These are phyloP conservation scores for Globisporangium irregulare DNA, from an alignment of 352 stramenopile species.

Conservation along the genomic window DNA sequence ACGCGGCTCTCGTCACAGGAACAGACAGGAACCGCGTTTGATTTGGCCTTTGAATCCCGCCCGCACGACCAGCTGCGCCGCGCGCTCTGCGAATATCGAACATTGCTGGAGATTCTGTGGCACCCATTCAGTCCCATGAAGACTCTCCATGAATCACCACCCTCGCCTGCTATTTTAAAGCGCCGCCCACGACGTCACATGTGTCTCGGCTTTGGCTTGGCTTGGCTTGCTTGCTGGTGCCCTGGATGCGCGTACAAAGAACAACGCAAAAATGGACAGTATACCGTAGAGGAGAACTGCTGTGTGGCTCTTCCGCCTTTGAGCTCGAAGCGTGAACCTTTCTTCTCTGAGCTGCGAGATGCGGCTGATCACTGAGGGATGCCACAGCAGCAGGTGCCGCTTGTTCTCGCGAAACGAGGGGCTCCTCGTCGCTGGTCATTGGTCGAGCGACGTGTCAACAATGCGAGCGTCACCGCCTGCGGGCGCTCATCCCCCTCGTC, in stretches of 20 bases:
- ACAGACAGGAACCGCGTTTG: too few relatives aligned
- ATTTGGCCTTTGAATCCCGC: background rate
- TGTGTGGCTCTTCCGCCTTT: background rate
- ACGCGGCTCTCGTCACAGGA: slow-evolving; percentile 7
- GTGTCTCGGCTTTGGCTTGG: background rate
- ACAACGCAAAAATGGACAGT: background rate
- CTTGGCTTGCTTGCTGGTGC: background rate
- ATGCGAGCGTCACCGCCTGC: slow-evolving; percentile 27
- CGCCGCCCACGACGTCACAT: background rate
- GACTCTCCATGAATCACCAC: background rate
- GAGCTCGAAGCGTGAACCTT: background rate
- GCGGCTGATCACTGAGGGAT: background rate
- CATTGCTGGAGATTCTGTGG: slow-evolving; percentile 9
- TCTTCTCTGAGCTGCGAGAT: background rate
- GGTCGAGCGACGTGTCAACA: slow-evolving; percentile 24
- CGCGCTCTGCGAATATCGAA: background rate
- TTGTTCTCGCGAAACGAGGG: slow-evolving; percentile 3
- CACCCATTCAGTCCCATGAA: background rate
- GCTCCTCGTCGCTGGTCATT: slow-evolving; percentile 21
- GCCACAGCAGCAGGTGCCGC: background rate
- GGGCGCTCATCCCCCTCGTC: slow-evolving; percentile 17
- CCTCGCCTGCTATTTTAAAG: background rate
- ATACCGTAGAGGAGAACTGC: background rate
- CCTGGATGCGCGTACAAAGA: too few relatives aligned
- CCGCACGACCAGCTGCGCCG: background rate